phyloP scores from a whole-genome alignment of 345 rosid species.

The Passiflora organensis region DNA sequence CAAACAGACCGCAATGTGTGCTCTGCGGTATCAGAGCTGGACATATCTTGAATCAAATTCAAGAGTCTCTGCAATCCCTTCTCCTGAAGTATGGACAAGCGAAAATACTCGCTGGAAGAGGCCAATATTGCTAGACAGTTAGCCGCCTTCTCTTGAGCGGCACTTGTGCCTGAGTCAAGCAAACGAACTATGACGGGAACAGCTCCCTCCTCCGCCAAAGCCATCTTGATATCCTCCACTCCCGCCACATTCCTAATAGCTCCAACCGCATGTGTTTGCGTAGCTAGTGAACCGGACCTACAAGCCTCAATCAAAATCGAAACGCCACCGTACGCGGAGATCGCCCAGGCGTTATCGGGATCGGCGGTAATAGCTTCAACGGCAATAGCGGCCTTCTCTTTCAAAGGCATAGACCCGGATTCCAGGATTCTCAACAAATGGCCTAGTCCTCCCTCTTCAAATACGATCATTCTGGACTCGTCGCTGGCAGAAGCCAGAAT shows the following conservation, averaged over 20 bases:
- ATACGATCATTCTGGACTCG: slow-evolving; percentile 57
- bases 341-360: slow-evolving; percentile 64
- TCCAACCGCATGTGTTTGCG: slow-evolving; percentile 50
- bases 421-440: slow-evolving; percentile 61
- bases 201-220: slow-evolving; percentile 68
- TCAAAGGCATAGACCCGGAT: slow-evolving; percentile 49
- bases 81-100: slow-evolving; percentile 51
- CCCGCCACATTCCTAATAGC: slow-evolving; percentile 56
- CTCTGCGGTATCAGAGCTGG: slow-evolving; percentile 44
- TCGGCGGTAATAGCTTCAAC: slow-evolving; percentile 67
- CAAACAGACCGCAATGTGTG: slow-evolving; percentile 42
- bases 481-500: slow-evolving; percentile 46
- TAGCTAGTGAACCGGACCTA: slow-evolving; percentile 47
- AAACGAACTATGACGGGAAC: slow-evolving; percentile 52
- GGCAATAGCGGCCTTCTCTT: slow-evolving; percentile 60
- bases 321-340: slow-evolving; percentile 68
- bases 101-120: slow-evolving; percentile 56
- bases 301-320: slow-evolving; percentile 55
- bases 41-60: slow-evolving; percentile 36
- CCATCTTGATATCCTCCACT: slow-evolving; percentile 49
- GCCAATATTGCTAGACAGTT: slow-evolving; percentile 48
- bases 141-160: slow-evolving; percentile 49
- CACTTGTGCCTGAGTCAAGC: slow-evolving; percentile 32
- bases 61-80: slow-evolving; percentile 54
- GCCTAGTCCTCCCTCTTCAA: slow-evolving; percentile 71